Percentiles rank a stretch among this genome's conserved stretches.
Evolutionary conservation across 2,329 filamentous ascomycete genomes (phyloP).

Genomic region (Elsinoe perseae): DNA sequence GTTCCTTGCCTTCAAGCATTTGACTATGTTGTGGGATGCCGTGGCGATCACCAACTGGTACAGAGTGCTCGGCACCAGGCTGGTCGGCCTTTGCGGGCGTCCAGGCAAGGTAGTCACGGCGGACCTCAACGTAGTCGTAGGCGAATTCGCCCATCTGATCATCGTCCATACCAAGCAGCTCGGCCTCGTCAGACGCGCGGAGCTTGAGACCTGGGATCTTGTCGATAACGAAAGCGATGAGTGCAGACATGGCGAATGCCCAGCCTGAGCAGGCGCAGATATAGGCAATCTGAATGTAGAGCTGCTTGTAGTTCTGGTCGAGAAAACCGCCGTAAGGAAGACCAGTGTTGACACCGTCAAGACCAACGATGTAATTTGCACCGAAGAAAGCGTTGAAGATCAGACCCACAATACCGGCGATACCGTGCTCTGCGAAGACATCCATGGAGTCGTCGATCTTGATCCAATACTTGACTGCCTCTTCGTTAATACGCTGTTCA

Average conservation of each 20-base stretch:
- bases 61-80: constrained; percentile 48
- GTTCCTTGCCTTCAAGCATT: constrained; percentile 52
- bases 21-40: constrained; percentile 64
- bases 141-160: constrained; percentile 86
- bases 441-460: constrained; percentile 82
- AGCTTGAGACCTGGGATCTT: constrained; percentile 69
- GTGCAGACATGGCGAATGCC: constrained; percentile 63
- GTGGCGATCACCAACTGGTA: constrained; percentile 60
- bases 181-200: constrained; percentile 71
- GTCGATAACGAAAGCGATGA: constrained; percentile 69
- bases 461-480: constrained; percentile 61
- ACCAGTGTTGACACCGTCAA: constrained; percentile 65
- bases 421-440: constrained; percentile 81
- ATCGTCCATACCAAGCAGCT: constrained; percentile 81
- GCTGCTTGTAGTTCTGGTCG: constrained; percentile 63
- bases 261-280: constrained; percentile 60
- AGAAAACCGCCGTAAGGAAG: constrained; percentile 56
- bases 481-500: constrained; percentile 17
- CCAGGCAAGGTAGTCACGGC: constrained; percentile 82
- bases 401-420: constrained; percentile 76
- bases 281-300: constrained; percentile 76
- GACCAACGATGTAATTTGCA: constrained; percentile 61
- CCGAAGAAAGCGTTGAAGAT: constrained; percentile 68
- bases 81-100: constrained; percentile 65
- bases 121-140: constrained; percentile 84